These are phyloP conservation scores for Bimuria novae-zelandiae DNA, from an alignment of 2,329 filamentous ascomycete species.

Conservation along the genomic window DNA sequence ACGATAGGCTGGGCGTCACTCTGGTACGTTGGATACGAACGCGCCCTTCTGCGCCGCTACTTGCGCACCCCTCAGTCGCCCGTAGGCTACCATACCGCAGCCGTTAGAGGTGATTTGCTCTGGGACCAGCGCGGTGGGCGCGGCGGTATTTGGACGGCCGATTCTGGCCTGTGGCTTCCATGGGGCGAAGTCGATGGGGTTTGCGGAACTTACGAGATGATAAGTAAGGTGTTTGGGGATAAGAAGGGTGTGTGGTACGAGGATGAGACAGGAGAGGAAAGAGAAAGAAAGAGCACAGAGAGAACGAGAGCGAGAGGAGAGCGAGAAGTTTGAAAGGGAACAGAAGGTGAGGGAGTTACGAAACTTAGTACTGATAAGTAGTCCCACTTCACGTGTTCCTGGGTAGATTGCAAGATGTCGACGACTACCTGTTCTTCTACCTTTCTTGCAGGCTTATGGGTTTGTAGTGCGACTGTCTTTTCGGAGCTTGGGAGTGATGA, in stretches of 20 bases:
- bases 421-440: too few relatives aligned
- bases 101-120: constrained; percentile 52
- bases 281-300: constrained; percentile 15
- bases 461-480: too few relatives aligned
- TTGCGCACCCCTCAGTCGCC: constrained; percentile 52
- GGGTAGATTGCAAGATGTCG: too few relatives aligned
- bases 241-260: constrained; percentile 49
- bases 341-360: neutral
- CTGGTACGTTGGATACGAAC: constrained; percentile 56
- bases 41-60: constrained; percentile 56
- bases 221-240: constrained; percentile 55
- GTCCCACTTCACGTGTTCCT: too few relatives aligned
- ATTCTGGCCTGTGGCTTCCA: constrained; percentile 52
- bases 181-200: constrained; percentile 53
- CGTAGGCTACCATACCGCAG: constrained; percentile 49
- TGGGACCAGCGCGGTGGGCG: constrained; percentile 58
- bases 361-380: too few relatives aligned
- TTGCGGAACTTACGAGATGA: constrained; percentile 40
- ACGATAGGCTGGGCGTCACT: constrained; percentile 50
- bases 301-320: constrained; percentile 9
- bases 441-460: too few relatives aligned
- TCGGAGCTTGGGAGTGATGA: too few relatives aligned
- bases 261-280: constrained; percentile 22
- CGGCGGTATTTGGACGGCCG: constrained; percentile 59
- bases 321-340: constrained; percentile 11